Evolutionary conservation across 2,329 filamentous ascomycete species (phyloP), one percentile per base, ranked within the genome.

Genomic region (Aureobasidium zeae): DNA sequence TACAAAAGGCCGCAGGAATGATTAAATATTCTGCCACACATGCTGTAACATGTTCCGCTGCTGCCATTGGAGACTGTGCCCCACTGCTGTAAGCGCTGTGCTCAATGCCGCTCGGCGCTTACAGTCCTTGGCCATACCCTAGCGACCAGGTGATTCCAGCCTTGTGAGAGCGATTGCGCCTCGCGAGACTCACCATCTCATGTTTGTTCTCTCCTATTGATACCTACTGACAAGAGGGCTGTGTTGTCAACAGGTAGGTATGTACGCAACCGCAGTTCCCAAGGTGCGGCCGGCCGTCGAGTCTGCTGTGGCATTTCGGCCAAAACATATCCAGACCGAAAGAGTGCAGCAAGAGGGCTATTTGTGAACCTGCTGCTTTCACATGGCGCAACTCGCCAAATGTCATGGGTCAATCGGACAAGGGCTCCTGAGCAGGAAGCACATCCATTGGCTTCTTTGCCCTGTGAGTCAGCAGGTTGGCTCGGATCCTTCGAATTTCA

Each of bases 91-190:
- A 43, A 43, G 39, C 39, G 39, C 39, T 43, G 29, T 30, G 29
- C 17, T 43, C 39, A 43, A 30, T 30, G 26, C n/a, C n/a, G n/a
- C n/a, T 34, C 39, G 39, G 39, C 39, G 39, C 11, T 8, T 43
- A 43, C 39, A 34, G 30, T 33, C 15, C 39, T 43, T 43, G 39
- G 39, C 30, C n/a, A n/a, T n/a, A n/a, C n/a, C n/a, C n/a, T n/a
- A n/a, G n/a, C n/a, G n/a, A n/a, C n/a, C n/a, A n/a, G n/a, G n/a
- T n/a, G n/a, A n/a, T n/a, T n/a, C n/a, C n/a, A n/a, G n/a, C n/a
- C n/a, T n/a, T n/a, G n/a, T n/a, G n/a, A n/a, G n/a, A n/a, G n/a
- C n/a, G n/a, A n/a, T n/a, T n/a, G n/a, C n/a, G n/a, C n/a, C n/a
- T n/a, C n/a, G n/a, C n/a, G n/a, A n/a, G n/a, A n/a, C n/a, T n/a